Percentiles rank a stretch among this genome's conserved stretches.
Evolutionary conservation across 768 basidiomycete species (phyloP).

Genomic region (Boletus insuetus): DNA sequence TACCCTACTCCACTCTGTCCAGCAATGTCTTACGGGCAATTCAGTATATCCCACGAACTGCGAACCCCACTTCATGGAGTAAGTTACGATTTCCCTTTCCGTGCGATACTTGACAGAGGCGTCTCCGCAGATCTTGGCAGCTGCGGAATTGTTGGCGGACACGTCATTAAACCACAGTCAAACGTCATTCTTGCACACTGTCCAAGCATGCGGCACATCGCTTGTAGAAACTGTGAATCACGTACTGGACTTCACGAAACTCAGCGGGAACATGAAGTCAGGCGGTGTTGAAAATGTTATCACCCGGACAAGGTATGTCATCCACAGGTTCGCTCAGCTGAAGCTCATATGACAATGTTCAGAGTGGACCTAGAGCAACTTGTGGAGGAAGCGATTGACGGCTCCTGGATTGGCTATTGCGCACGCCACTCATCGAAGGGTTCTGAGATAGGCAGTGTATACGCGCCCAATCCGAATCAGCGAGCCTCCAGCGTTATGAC

Average conservation of each 20-base stretch:
- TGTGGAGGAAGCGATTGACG: slow-evolving; percentile 87
- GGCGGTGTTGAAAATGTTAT: slow-evolving; percentile 79
- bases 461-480: slow-evolving; percentile 66
- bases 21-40: slow-evolving; percentile 7
- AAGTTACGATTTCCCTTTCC: slow-evolving; percentile 20
- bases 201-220: slow-evolving; percentile 93
- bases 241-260: slow-evolving; percentile 93
- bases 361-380: slow-evolving; percentile 77
- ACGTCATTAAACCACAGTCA: slow-evolving; percentile 81
- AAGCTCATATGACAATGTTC: neutral
- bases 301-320: slow-evolving; percentile 56
- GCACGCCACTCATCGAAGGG: slow-evolving; percentile 71
- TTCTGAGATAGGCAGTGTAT: slow-evolving; percentile 89
- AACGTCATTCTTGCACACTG: slow-evolving; percentile 84
- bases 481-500: slow-evolving; percentile 41
- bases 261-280: slow-evolving; percentile 80
- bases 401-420: slow-evolving; percentile 90
- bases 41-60: slow-evolving; percentile 85
- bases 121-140: slow-evolving; percentile 69
- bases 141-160: slow-evolving; percentile 87
- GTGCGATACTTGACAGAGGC: neutral
- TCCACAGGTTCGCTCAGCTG: neutral
- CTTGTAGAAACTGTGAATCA: slow-evolving; percentile 97
- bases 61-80: slow-evolving; percentile 92
- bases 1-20: neutral